A percentile compares a stretch with the other conserved stretches of the same genome.
Evolutionary conservation across 2,329 filamentous ascomycete species (phyloP).

Genomic region (Aspergillus phoenicis): DNA sequence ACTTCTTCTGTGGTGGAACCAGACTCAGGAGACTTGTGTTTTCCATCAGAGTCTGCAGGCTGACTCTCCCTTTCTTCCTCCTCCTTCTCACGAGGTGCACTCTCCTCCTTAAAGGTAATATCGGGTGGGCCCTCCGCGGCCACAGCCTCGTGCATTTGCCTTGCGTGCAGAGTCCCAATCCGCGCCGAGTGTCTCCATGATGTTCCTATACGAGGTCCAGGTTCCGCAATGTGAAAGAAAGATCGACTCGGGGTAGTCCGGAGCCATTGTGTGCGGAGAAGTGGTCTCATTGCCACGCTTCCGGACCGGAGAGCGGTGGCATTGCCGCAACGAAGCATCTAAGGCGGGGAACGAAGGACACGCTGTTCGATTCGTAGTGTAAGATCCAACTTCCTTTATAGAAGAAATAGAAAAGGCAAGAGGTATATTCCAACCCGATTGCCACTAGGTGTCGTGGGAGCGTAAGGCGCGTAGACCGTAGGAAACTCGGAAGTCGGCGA

Average conservation of each 20-base stretch:
- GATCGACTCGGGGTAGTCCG: not conserved
- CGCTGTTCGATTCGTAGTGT: conserved; percentile 18
- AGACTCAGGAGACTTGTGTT: no score
- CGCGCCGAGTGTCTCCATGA: not conserved
- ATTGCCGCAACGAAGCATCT: conserved; percentile 27
- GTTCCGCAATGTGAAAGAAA: not conserved
- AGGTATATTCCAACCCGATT: not conserved
- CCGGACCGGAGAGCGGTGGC: conserved; percentile 21
- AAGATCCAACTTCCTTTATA: no score
- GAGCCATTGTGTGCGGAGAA: conserved; percentile 10
- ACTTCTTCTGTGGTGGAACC: no score
- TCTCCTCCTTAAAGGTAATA: no score
- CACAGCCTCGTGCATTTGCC: no score
- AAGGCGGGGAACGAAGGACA: conserved; percentile 15
- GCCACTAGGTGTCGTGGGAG: not conserved
- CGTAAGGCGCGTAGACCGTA: not conserved
- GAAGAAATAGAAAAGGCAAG: not conserved
- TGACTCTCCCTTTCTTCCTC: no score
- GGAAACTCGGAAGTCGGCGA: not conserved
- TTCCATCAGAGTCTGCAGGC: no score
- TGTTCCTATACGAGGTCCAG: not conserved
- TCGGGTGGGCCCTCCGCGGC: no score
- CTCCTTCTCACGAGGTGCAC: no score
- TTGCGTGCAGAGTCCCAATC: not conserved
- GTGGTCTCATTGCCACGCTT: conserved; percentile 17